Evolutionary conservation across 495 filamentous ascomycete species (phyloP), one percentile per base, ranked within the genome.

Genomic region (Aspergillus wentii): DNA sequence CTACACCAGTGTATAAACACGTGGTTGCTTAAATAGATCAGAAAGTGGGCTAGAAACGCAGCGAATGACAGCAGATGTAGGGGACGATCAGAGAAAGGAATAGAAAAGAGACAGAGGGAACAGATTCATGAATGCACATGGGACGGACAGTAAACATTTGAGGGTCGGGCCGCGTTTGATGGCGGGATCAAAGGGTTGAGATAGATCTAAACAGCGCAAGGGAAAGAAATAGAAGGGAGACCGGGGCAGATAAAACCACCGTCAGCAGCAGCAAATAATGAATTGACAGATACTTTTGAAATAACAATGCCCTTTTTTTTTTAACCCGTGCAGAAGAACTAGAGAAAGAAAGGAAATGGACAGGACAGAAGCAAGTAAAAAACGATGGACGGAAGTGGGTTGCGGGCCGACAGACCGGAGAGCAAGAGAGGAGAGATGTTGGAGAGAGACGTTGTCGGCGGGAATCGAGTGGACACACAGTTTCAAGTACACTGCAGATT

Each of bases 1-100:
- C 43, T 57, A 52, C 43, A 55, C 40, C 46, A 37, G 41, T 43
- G 44, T 44, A 48, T 47, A 41, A 49, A 43, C 44, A 52, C 44
- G 53, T 51, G 43, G 46, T 42, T 40, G 37, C 37, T 44, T 46
- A 43, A 35, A 38, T 39, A 43, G 33, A 48, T 38, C 35, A 33
- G 36, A 35, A 47, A 45, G 38, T 30, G 38, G 31, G 30, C 35
- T 46, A 45, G 43, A 30, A 40, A 41, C 31, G 34, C 43, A 47
- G 41, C 38, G 35, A 59, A 49, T 48, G 49, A 51, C 35, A 37
- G 45, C 40, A 44, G 22, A 43, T 26, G 22, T 30, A 35, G n/a
- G 34, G 38, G 16, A 30, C 33, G 34, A 29, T 36, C 33, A 54
- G 36, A 35, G 27, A 41, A 43, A 39, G 32, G 21, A 49, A 39